Base-by-base conservation (phyloP, 2,329 filamentous ascomycete species). In the Fusarium chlamydosporum region DNA sequence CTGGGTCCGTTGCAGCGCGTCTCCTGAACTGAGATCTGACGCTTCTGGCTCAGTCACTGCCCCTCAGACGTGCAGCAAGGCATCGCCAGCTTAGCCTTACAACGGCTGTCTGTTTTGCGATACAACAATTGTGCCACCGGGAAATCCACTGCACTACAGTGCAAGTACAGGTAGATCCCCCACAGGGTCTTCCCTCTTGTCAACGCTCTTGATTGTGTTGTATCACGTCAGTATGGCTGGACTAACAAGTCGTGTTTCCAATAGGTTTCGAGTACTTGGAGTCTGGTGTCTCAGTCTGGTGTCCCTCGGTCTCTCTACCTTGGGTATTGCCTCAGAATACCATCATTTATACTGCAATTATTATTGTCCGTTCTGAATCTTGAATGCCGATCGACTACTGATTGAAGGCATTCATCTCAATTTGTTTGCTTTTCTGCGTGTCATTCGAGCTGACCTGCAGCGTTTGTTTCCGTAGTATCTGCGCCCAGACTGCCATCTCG, bases 221-320 rank as follows among this genome's bases (percentile, higher is more conserved):
- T 38, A 43, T 51, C 20, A 38, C 34, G 45, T 47, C 20, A 43
- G 38, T 55, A 31, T 15, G 38, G 43, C 40, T 37, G 35, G 50
- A 66, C 67, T 69, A 56, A 69, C 53, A 69, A 34, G 48, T 54
- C 56, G 42, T 42, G 47, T 67, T 62, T 64, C 38, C 52, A 43
- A 63, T 52, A 69, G 67, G 62, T 69, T 67, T 67, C 57, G 59
- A 56, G 46, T 38, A 56, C 20, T 55, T 35, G 13, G 52, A 45
- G 54, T 26, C 52, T 46, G 43, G 48, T 66, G 51, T 62, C 58
- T 67, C 62, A 64, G 48, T 47, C 35, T 46, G 51, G 31, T 26
- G 38, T 15, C 27, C 20, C 53, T 45, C 10, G 31, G 20, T 42
- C 29, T 33, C 29, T 33, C 29, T 31, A 42, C 38, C 23, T 54